A percentile compares a stretch with the other conserved stretches of the same genome.
These are phyloP conservation scores for Vanderwaltozyma yarrowii DNA, from an alignment of 805 yeast species.

Conservation along the genomic window DNA sequence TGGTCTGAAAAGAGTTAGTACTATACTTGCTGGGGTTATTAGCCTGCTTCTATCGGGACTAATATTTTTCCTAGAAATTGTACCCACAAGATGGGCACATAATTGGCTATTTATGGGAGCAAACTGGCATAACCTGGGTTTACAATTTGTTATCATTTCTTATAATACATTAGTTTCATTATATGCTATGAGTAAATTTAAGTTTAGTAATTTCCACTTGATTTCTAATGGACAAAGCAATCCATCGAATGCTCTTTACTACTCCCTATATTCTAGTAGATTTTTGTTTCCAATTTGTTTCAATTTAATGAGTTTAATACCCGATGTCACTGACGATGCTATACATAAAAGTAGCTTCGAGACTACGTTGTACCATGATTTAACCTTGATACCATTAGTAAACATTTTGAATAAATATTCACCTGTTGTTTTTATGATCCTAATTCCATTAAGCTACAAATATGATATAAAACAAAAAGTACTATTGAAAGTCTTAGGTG, in stretches of 20 bases:
- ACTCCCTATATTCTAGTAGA: conserved; percentile 26
- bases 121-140: conserved; percentile 14
- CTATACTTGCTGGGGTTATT: conserved; percentile 7
- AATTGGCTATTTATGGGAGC: conserved; percentile 15
- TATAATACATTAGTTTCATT: conserved; percentile 22
- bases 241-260: conserved; percentile 25
- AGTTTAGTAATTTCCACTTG: conserved; percentile 25
- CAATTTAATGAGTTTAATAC: conserved; percentile 24
- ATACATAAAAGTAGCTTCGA: conserved; percentile 16
- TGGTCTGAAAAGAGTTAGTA: conserved; percentile 3
- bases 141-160: conserved; percentile 17
- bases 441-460: conserved; percentile 19
- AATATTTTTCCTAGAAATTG: conserved; percentile 16
- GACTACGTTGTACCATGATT: conserved; percentile 18
- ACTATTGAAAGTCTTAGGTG: conserved; percentile 21
- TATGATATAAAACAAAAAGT: conserved; percentile 23
- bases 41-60: conserved; percentile 9
- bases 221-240: conserved; percentile 26
- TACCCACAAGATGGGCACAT: conserved; percentile 21
- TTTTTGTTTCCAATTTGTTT: conserved; percentile 27
- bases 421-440: conserved; percentile 19
- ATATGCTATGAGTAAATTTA: conserved; percentile 26
- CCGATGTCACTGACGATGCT: conserved; percentile 5
- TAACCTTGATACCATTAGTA: conserved; percentile 22
- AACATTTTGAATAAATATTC: conserved; percentile 19